Base-by-base conservation (phyloP, 2,329 filamentous ascomycete species). In the Clathrospora elynae region DNA sequence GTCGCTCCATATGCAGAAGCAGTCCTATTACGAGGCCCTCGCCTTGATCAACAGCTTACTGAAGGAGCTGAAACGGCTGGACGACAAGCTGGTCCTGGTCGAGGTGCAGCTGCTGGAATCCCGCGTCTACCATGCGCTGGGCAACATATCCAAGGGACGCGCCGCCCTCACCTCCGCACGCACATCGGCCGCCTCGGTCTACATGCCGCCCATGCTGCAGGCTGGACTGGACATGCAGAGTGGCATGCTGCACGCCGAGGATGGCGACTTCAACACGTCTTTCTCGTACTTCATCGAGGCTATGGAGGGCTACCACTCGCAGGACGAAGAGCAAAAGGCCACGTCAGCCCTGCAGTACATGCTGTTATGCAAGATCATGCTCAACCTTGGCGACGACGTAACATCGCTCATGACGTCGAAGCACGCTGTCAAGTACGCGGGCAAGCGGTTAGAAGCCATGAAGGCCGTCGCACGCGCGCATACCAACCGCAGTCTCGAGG, bases 231-330 rank as follows among this genome's bases (percentile, higher is more conserved):
- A 99, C 69, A 97, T 99, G 93, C 93, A 99, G 78, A 96, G 90
- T 54, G 95, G 93, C 57, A 97, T 97, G 87, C 83, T 99, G 46
- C 95, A 99, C 72, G 93, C 93, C 16, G 95, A 99, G 75, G 93
- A 99, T 71, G 88, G 90, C 75, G 95, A 99, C 76, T 99, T 99
- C 81, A 96, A 95, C 77, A 99, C 93, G 17, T 90, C 93, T 35
- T 99, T 88, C 74, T 96, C 91, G 35, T 99, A 99, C 80, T 99
- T 99, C 73, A 97, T 99, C 72, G 93, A 99, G 76, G 93, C 95
- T 2, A 84, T 99, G 53, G 93, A 99, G 70, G 93, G 93, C 48
- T 99, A 97, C 74, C 90, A 93, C 74, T 86, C 86, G 32, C 90
- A 95, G 71, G 93, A 99, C 58, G 90, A 96, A 68, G 77, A 85